Evolutionary conservation across 2,329 filamentous ascomycete species (phyloP), one percentile per base, ranked within the genome.

Genomic region (Epichloe gansuensis): DNA sequence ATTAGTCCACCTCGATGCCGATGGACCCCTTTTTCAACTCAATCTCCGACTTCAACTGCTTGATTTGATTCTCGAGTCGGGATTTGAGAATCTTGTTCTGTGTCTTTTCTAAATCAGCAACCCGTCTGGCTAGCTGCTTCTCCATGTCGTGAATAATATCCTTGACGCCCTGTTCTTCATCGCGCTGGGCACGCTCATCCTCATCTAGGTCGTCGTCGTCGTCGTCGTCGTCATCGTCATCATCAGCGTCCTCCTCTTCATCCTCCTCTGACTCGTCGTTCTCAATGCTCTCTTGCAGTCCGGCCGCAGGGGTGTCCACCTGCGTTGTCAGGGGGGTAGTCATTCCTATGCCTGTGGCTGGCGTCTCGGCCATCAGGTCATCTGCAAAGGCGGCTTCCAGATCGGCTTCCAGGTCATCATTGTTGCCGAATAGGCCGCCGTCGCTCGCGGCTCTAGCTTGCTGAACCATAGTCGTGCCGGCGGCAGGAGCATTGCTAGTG

Each of bases 331-430:
- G 66, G 3, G 76, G 75, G 2, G 75, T 79, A 17, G 68, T 60
- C 8, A 65, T 70, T 46, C 73, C 72, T 43, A 66, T 56, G 45
- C 68, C 68, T 7, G 71, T 69, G n/a, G 61, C 68, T 1, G 71
- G 69, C 9, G 70, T 74, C 36, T 70, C 71, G 9, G 63, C 66
- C 46, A 61, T 56, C 49, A 67, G 54, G 12, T 68, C 67, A n/a
- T 66, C 69, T 0, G 66, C 68, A 67, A 80, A 71, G 63, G 78
- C 64, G 58, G 79, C 66, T 57, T 83, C 66, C 59, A 85, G 67
- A 60, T 81, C 65, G 63, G 74, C 70, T 64, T 82, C 71, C 64
- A 81, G 61, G 58, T 79, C 66, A 65, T 81, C 65, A 65, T 80
- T 65, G 60, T 74, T 55, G 40, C 52, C 49, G 27, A 51, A 51